These are phyloP conservation scores for Davidsoniella neocaledoniae DNA, from an alignment of 2,329 filamentous ascomycete genomes.

Conservation along the genomic window DNA sequence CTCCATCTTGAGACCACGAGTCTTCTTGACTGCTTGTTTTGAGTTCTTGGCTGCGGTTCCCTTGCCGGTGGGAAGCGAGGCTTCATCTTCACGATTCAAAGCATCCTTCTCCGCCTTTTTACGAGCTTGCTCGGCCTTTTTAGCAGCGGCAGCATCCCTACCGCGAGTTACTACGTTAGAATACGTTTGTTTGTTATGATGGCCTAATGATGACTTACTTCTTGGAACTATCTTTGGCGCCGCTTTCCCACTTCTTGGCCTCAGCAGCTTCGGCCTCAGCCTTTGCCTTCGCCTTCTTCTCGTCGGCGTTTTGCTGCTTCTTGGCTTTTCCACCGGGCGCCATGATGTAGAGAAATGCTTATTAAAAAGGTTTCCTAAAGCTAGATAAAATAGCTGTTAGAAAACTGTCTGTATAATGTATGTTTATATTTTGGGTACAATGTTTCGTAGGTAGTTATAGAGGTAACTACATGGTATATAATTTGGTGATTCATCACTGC, in stretches of 20 bases:
- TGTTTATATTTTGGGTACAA: no score
- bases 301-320: slow-evolving; percentile 34
- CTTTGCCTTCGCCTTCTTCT: slow-evolving; percentile 58
- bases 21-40: slow-evolving; percentile 45
- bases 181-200: background rate
- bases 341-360: no score
- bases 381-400: no score
- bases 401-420: no score
- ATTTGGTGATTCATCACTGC: no score
- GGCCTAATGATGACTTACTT: slow-evolving; percentile 44
- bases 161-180: background rate
- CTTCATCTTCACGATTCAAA: slow-evolving; percentile 68
- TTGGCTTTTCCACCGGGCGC: no score
- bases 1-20: slow-evolving; percentile 56
- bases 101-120: slow-evolving; percentile 92
- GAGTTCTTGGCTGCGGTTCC: slow-evolving; percentile 41
- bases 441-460: no score
- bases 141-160: slow-evolving; percentile 71
- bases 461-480: no score
- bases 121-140: slow-evolving; percentile 63
- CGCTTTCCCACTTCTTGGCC: slow-evolving; percentile 65
- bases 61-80: slow-evolving; percentile 36
- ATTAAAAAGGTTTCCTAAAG: no score
- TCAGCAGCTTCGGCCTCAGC: slow-evolving; percentile 50
- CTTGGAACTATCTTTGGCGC: slow-evolving; percentile 69